Evolutionary conservation across 179 eudicot genomes (phyloP), one percentile per base, ranked within the genome.

Genomic region (Beta lomatogona): DNA sequence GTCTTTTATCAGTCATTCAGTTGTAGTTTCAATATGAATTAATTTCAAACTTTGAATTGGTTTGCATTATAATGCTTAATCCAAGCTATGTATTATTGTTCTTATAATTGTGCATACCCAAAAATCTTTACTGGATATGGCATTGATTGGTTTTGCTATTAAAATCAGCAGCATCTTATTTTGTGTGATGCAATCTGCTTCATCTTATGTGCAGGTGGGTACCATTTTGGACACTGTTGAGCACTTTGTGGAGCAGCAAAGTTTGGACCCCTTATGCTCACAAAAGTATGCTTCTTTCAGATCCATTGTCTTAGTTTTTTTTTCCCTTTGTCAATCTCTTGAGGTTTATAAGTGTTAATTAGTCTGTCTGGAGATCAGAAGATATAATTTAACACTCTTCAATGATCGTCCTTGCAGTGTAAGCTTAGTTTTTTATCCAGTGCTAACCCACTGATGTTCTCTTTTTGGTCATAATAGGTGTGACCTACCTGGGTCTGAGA

Each of bases 191-290:
- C 66, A 57, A 59, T 70, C 45, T 71, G 71, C 36, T 71, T 71
- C 70, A 2, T 60, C 13, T 75, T 28, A 46, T 66, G 58, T 88
- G 81, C 88, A 93, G 98, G 90, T 82, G 73, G 92, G 92, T 73
- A 79, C 83, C 68, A 57, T 80, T 86, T 89, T 93, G 80, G 92
- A 91, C 79, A 85, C 85, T 28, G 92, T 92, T 11, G 98, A 91
- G 83, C 84, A 90, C 60, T 87, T 86, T 78, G 87, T 89, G 79
- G 98, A 94, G 87, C 92, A 91, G 85, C 92, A 87, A 81, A 91
- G 77, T 82, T 58, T 92, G 88, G 98, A 93, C 74, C 92, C 94
- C 58, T 77, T 92, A 76, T 83, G 50, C 84, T 82, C 90, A 55
- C 86, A 91, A 36, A 91, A 86, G 97, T 91, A 92, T 28, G 92